Percentiles rank a stretch among this genome's conserved stretches.
Evolutionary conservation across 2,329 filamentous ascomycete species (phyloP).

Genomic region (Colletotrichum aenigma): DNA sequence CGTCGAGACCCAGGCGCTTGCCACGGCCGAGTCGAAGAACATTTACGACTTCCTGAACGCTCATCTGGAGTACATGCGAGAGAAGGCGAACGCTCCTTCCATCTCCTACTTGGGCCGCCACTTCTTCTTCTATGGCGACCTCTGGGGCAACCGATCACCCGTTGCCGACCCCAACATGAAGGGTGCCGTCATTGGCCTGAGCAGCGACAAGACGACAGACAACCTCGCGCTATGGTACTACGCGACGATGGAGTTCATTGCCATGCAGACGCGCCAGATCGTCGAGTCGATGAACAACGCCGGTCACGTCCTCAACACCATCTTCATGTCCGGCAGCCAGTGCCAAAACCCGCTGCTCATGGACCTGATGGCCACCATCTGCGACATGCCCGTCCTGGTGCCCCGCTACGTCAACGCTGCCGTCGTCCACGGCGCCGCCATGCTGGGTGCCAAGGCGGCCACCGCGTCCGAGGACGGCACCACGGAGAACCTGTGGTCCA

Average conservation of each 20-base stretch:
- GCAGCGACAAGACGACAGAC: slow-evolving; percentile 84
- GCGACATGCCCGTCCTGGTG: slow-evolving; percentile 90
- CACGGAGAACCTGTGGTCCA: slow-evolving; percentile 89
- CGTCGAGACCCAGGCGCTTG: slow-evolving; percentile 77
- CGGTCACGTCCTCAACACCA: slow-evolving; percentile 85
- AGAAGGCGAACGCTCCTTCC: slow-evolving; percentile 71
- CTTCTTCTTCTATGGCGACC: slow-evolving; percentile 97
- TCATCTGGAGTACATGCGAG: slow-evolving; percentile 78
- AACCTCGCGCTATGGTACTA: slow-evolving; percentile 93
- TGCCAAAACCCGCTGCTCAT: slow-evolving; percentile 96
- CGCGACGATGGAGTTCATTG: slow-evolving; percentile 96
- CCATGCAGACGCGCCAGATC: slow-evolving; percentile 95
- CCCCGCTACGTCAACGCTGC: slow-evolving; percentile 93
- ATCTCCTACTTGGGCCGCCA: slow-evolving; percentile 89
- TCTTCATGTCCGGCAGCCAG: slow-evolving; percentile 99
- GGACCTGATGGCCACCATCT: slow-evolving; percentile 87
- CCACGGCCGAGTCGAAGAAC: slow-evolving; percentile 82
- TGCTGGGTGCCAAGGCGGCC: slow-evolving; percentile 97
- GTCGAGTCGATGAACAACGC: slow-evolving; percentile 90
- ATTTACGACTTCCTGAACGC: slow-evolving; percentile 96
- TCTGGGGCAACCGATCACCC: slow-evolving; percentile 95
- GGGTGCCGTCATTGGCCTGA: slow-evolving; percentile 85
- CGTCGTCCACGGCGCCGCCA: slow-evolving; percentile 96
- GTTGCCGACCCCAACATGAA: slow-evolving; percentile 94
- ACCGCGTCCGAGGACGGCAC: slow-evolving; percentile 77